A percentile compares a stretch with the other conserved stretches of the same genome.
Evolutionary conservation across 257 asterid genomes (phyloP).

Genomic region (Solanum clarkiae): DNA sequence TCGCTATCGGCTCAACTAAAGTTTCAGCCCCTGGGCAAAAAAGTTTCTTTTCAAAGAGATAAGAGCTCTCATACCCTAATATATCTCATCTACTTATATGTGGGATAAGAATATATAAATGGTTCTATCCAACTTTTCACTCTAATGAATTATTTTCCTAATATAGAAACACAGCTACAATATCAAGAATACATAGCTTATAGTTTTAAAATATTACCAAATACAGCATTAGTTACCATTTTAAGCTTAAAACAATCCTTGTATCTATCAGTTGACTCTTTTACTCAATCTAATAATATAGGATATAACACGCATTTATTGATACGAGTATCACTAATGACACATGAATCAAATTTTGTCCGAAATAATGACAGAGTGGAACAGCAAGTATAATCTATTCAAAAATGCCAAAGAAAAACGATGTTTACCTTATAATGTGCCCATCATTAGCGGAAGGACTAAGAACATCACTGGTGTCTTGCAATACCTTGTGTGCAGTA

Average conservation of each 20-base stretch:
- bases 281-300: not conserved
- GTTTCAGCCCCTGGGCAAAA: not conserved
- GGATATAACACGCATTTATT: not conserved
- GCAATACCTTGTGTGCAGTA: conserved; percentile 50
- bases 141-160: not conserved
- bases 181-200: not conserved
- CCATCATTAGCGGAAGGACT: conserved; percentile 77
- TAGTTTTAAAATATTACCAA: not conserved
- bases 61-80: not conserved
- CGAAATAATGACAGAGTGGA: not conserved
- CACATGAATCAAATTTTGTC: too few relatives aligned
- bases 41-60: not conserved
- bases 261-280: not conserved
- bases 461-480: conserved; percentile 63
- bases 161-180: not conserved
- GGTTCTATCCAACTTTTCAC: not conserved
- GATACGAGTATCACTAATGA: too few relatives aligned
- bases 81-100: not conserved
- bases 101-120: not conserved
- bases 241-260: not conserved
- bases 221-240: not conserved
- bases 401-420: not conserved
- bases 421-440: conserved; percentile 59
- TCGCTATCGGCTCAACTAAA: not conserved
- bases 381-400: not conserved